Evolutionary conservation across 805 yeast species (phyloP), one percentile per base, ranked within the genome.

Genomic region (Schwanniomyces yamadae): DNA sequence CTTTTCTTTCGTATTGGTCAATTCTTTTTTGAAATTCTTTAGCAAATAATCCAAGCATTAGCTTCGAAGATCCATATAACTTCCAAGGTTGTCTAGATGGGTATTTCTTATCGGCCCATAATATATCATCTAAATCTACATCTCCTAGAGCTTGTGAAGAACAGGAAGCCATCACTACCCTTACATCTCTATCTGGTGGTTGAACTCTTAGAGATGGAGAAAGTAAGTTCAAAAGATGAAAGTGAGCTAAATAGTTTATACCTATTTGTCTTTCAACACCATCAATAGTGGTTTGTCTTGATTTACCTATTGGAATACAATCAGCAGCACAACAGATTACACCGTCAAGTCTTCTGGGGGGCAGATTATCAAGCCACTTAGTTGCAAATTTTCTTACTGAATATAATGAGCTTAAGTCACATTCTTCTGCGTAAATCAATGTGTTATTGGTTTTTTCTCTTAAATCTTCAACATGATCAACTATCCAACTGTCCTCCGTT

Each of bases 111-210:
- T 61, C 45, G 37, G 73, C 73, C 81, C 84, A 83, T 34, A 86
- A 66, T 15, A 89, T 69, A 40, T 67, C 73, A 52, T 84, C 88
- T 3, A 76, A 27, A 39, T 83, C 81, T 12, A 91, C 52, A 10
- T 71, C 72, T 2, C 86, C 97, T 60, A 85, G 53, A 1, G 87
- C 77, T 44, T 87, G 93, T 8, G 88, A 66, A 42, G 84, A 63
- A 60, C 99, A 93, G 1, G 88, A 74, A 0, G 90, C 75, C n/a
- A 88, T 46, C 3, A 93, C 56, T 4, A 93, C 77, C 29, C 97
- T 69, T 2, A 93, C 96, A 52, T 90, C 98, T 46, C 99, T 73
- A 59, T 90, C 98, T 0, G 96, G 87, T 2, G 97, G 95, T 63
- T 93, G 99, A 2, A 80, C 82, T 45, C 84, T 79, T 36, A 93